Evolutionary conservation across 495 filamentous ascomycete species (phyloP), one percentile per base, ranked within the genome.

Genomic region (Annulohypoxylon nitens): DNA sequence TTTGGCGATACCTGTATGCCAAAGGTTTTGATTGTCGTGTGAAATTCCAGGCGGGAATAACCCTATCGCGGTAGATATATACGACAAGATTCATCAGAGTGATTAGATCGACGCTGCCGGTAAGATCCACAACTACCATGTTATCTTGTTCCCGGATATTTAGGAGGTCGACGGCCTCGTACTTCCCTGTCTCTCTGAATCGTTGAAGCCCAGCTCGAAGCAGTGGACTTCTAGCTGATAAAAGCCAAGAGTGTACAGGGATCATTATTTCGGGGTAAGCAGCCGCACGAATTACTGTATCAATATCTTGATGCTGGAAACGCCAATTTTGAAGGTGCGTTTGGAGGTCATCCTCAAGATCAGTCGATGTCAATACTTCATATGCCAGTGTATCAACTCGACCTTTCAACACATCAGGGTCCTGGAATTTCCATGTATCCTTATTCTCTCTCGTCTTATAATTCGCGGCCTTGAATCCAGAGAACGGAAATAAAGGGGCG

Each of bases 31-130:
- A 86, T 53, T 87, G 86, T 50, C 88, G 88, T 11, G 89, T 90
- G 63, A 84, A 87, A 55, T 95, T 91, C 96, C 96, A 99, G 14
- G 93, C 89, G 66, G 96, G 94, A 41, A 97, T 83, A 26, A 95
- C 83, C 25, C 80, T 85, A 74, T 98, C 96, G 23, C 89, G 89
- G 79, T 98, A 98, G 7, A 93, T 76, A 76, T 93, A 98, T 37
- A 93, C 85, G 0, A 90, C 87, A 6, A 98, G 71, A 71, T 97
- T 95, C 73, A 97, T 82, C 20, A 97, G 70, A 2, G 92, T 89
- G 55, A 96, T 78, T 50, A 93, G 86, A 75, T 97, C 94, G 23
- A 94, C 67, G 37, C 71, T 69, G 9, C 86, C 90, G 45, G 87
- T 82, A 20, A 97, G 88, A 14, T 84, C 80, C 7, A 95, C 77